phyloP scores from a whole-genome alignment of 1,139 yeast genomes.

The Saccharomyces hybrid region DNA sequence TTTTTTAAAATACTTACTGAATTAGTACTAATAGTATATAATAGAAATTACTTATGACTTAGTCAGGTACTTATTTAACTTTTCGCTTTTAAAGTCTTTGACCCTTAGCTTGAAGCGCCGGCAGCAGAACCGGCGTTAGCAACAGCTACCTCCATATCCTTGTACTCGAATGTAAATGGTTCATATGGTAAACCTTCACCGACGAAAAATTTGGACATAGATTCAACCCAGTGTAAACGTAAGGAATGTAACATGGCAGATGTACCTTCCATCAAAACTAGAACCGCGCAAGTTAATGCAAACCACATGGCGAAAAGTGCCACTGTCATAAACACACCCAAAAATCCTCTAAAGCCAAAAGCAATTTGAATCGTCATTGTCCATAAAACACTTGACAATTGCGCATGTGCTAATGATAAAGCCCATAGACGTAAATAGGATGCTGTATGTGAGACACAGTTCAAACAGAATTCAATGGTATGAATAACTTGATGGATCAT shows the following conservation, averaged over 20 bases:
- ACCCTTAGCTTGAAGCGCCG: background rate
- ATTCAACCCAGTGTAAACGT: slow-evolving; percentile 98
- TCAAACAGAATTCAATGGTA: slow-evolving; percentile 95
- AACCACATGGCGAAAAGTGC: slow-evolving; percentile 92
- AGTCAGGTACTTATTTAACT: background rate
- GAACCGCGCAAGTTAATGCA: slow-evolving; percentile 75
- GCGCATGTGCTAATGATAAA: slow-evolving; percentile 95
- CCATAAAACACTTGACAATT: slow-evolving; percentile 91
- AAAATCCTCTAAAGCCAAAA: slow-evolving; percentile 60
- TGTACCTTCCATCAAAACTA: slow-evolving; percentile 97
- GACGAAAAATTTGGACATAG: slow-evolving; percentile 95
- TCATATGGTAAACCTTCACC: slow-evolving; percentile 90
- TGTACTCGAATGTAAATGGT: slow-evolving; percentile 59
- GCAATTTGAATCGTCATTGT: slow-evolving; percentile 86
- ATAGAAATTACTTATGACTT: background rate
- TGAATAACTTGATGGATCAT: slow-evolving; percentile 97
- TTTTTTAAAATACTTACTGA: background rate
- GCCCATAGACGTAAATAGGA: slow-evolving; percentile 97
- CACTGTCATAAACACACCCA: slow-evolving; percentile 71
- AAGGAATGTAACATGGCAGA: slow-evolving; percentile 97
- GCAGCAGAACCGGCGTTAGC: background rate
- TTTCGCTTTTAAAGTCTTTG: background rate
- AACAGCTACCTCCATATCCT: slow-evolving; percentile 22
- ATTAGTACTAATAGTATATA: background rate
- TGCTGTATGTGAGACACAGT: slow-evolving; percentile 97